phyloP scores from a whole-genome alignment of 306 rosid species.

The Prunus mume region DNA sequence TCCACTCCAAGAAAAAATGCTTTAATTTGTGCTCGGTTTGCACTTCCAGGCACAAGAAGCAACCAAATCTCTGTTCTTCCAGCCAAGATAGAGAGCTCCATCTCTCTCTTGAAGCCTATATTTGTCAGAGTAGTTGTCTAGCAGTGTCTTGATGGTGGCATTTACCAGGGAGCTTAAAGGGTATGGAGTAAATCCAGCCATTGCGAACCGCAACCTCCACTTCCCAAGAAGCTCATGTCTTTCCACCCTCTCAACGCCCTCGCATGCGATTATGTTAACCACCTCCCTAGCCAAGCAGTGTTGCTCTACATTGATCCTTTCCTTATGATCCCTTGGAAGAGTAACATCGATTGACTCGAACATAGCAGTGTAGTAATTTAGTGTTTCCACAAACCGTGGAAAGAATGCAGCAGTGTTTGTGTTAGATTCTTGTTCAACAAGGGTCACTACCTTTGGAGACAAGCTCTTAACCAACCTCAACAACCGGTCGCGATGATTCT shows the following conservation, averaged over 20 bases:
- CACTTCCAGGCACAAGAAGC: constrained; percentile 97
- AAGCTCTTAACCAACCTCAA: constrained; percentile 79
- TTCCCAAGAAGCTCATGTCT: constrained; percentile 88
- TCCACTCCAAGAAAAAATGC: background rate
- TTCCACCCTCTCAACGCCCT: constrained; percentile 89
- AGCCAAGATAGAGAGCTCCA: constrained; percentile 91
- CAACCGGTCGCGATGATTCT: constrained; percentile 77
- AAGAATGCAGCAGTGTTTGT: constrained; percentile 81
- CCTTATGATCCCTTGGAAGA: constrained; percentile 69
- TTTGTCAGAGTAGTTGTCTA: constrained; percentile 64
- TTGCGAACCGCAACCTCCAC: constrained; percentile 74
- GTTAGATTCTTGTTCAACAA: constrained; percentile 96
- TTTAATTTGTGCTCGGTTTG: constrained; percentile 21
- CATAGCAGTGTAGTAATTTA: constrained; percentile 82
- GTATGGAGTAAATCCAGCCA: constrained; percentile 94
- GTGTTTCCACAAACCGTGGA: constrained; percentile 74
- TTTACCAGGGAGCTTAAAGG: constrained; percentile 89
- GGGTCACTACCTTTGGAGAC: constrained; percentile 90
- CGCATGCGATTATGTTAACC: constrained; percentile 94
- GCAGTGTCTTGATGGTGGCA: constrained; percentile 76
- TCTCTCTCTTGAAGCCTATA: constrained; percentile 81
- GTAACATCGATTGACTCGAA: constrained; percentile 88
- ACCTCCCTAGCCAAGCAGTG: constrained; percentile 91
- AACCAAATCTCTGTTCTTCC: constrained; percentile 95
- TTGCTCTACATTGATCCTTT: constrained; percentile 90